Evolutionary conservation across 106 monocot species (phyloP).

Genomic region (Dendrobium officinale): DNA sequence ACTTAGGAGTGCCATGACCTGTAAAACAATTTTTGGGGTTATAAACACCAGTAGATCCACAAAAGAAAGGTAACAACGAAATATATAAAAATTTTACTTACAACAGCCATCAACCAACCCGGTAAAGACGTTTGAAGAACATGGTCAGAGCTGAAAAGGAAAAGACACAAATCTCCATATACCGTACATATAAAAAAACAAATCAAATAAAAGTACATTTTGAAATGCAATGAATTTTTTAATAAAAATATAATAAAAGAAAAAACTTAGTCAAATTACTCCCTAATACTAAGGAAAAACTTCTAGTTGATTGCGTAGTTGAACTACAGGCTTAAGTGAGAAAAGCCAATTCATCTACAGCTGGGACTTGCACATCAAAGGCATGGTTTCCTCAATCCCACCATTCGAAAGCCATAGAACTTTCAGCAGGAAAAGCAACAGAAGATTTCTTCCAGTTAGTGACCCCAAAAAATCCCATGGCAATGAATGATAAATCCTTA

Average conservation of each 20-base stretch:
- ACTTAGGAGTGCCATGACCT: slow-evolving; percentile 97
- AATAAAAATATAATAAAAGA: too few relatives aligned
- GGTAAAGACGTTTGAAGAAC: slow-evolving; percentile 79
- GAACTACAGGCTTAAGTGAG: too few relatives aligned
- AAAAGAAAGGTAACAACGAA: neutral
- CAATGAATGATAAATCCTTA: neutral
- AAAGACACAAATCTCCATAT: slow-evolving; percentile 4
- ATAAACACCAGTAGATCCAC: neutral
- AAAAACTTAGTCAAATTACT: too few relatives aligned
- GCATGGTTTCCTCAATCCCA: too few relatives aligned
- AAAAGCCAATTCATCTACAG: too few relatives aligned
- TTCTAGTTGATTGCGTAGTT: too few relatives aligned
- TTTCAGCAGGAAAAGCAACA: neutral
- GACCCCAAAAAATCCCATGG: neutral
- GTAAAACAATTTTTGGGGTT: slow-evolving; percentile 8
- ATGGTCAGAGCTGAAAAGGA: slow-evolving; percentile 57
- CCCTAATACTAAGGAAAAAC: too few relatives aligned
- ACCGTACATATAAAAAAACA: neutral
- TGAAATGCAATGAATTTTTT: too few relatives aligned
- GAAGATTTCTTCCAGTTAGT: neutral
- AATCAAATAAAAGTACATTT: too few relatives aligned
- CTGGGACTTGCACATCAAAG: too few relatives aligned
- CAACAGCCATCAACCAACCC: slow-evolving; percentile 93
- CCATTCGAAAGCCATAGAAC: neutral
- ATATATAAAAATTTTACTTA: slow-evolving; percentile 25